These are phyloP conservation scores for Rhododendron griersonianum DNA, from an alignment of 148 eudicot species.

Conservation along the genomic window DNA sequence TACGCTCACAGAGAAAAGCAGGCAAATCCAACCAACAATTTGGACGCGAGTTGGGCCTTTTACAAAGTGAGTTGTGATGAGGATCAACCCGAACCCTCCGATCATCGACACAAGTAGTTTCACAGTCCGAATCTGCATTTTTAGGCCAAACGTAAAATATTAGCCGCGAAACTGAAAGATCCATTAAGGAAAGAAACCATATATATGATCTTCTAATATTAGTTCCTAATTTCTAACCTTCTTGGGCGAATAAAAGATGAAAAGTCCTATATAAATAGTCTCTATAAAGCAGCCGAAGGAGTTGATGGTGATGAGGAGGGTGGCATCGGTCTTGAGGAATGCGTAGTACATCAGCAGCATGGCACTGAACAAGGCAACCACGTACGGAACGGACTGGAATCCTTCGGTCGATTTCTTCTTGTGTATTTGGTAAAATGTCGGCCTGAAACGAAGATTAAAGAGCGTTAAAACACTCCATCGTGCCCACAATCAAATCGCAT, in stretches of 20 bases:
- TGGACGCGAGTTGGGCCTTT: conserved; percentile 25
- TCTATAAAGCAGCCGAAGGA: conserved; percentile 53
- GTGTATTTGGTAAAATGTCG: conserved; percentile 63
- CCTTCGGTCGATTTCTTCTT: conserved; percentile 77
- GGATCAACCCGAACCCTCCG: conserved; percentile 44
- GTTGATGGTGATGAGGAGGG: conserved; percentile 66
- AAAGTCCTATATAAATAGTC: conserved; percentile 50
- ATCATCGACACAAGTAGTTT: conserved; percentile 36
- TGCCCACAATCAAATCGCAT: not conserved
- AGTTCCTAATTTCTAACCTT: conserved; percentile 5
- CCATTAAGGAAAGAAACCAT: not conserved
- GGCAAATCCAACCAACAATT: conserved; percentile 72
- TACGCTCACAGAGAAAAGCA: conserved; percentile 49
- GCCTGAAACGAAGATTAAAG: conserved; percentile 31
- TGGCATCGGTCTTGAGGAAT: conserved; percentile 44
- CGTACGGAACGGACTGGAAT: conserved; percentile 66
- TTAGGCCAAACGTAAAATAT: too few relatives aligned
- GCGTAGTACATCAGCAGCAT: conserved; percentile 80
- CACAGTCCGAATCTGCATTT: conserved; percentile 42
- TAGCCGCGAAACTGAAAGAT: not conserved
- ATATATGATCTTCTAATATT: not conserved
- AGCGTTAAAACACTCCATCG: not conserved
- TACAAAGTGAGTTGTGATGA: conserved; percentile 33
- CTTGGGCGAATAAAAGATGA: conserved; percentile 54
- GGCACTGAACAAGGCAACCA: conserved; percentile 64